phyloP scores from a whole-genome alignment of 257 asterid species.

The Capsicum pubescens region DNA sequence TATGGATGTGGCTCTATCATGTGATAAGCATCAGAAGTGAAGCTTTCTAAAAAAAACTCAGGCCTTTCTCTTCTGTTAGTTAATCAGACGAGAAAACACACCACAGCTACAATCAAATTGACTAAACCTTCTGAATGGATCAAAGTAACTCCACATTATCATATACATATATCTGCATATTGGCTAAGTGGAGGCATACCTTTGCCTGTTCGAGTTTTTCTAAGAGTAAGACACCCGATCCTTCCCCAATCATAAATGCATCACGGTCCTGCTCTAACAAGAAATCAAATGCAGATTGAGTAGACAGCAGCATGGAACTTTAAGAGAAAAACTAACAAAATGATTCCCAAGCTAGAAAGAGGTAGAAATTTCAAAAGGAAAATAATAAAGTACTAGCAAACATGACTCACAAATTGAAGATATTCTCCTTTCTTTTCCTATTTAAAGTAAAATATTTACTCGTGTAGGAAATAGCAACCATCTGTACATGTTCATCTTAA shows the following conservation, averaged over 20 bases:
- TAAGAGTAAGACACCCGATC: slow-evolving; percentile 40
- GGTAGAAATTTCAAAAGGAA: not conserved
- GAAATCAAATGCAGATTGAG: too few species aligned
- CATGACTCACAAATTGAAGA: not conserved
- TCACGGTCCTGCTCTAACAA: too few species aligned
- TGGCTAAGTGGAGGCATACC: slow-evolving; percentile 41
- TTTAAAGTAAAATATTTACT: not conserved
- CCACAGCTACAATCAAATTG: not conserved
- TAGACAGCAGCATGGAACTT: too few species aligned
- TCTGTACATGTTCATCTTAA: not conserved
- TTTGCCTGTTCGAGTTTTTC: slow-evolving; percentile 94
- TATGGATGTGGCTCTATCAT: slow-evolving; percentile 96
- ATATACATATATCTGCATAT: not conserved
- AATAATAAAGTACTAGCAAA: too few species aligned
- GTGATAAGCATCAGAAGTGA: slow-evolving; percentile 93
- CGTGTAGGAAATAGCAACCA: not conserved
- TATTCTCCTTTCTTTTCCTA: not conserved
- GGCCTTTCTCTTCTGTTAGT: slow-evolving; percentile 77
- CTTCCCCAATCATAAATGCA: too few species aligned
- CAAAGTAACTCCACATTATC: not conserved
- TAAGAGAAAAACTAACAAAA: too few species aligned
- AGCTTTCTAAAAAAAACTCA: slow-evolving; percentile 83
- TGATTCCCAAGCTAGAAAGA: not conserved
- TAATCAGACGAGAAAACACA: not conserved
- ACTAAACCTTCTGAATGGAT: not conserved